Base-by-base conservation (phyloP, 225 moss, liverwort and hornwort genomes). In the Rhytidiadelphus loreus region DNA sequence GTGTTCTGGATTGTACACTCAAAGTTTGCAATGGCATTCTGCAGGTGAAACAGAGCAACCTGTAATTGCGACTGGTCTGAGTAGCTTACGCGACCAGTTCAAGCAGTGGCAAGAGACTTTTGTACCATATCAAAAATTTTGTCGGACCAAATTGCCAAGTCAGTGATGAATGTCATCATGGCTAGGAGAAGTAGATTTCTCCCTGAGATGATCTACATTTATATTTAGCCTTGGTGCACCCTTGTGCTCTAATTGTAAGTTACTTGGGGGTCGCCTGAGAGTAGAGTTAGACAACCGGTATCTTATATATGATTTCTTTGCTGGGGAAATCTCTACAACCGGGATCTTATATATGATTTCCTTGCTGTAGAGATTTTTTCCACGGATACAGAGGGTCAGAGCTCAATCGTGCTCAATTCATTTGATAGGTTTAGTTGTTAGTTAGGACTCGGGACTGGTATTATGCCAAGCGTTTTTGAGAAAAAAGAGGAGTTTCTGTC, bases 91-190 rank as follows among this genome's bases (percentile, higher is more conserved):
- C 80, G 77, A 90, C 87, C 93, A 92, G 76, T 93, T 94, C 89
- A 92, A 91, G 88, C 92, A 90, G 89, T 94, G 94, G 94, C 94
- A 92, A 85, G 82, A 91, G 73, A 88, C n/a, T 57, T 90, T 92
- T 93, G 89, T 92, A 93, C 94, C 94, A 89, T 92, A 92, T 66
- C 89, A 88, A 78, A 83, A 71, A 3, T 93, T 94, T 86, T 90
- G 91, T 63, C 86, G 84, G 83, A 65, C 88, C 75, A 93, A 50
- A 61, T 89, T 93, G 83, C 87, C 85, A 85, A 84, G 87, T 79
- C 63, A 68, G 76, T 87, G 83, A 92, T 43, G 79, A 81, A 70
- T 55, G 84, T 26, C 37, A 39, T 52, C 60, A 59, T 83, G 71
- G 33, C 59, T 83, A 44, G 46, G 28, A 53, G 76, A 68, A 66